Percentiles rank a stretch among this genome's conserved stretches.
These are phyloP conservation scores for Naegleria lovaniensis DNA, from an alignment of 208 protist genomes.

Conservation along the genomic window DNA sequence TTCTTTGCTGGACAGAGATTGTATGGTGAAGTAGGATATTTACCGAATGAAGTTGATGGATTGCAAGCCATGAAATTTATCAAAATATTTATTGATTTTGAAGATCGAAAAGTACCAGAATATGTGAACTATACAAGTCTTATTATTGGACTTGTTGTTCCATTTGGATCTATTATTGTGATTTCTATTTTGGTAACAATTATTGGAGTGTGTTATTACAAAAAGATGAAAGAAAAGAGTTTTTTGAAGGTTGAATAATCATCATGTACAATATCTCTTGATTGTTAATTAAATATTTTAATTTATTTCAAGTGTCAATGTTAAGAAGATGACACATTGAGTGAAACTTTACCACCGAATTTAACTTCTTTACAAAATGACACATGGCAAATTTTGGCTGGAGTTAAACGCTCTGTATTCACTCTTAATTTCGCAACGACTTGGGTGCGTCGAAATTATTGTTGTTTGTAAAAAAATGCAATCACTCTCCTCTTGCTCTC, in stretches of 20 bases:
- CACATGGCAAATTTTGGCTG: too few relatives aligned
- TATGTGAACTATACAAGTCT: not conserved
- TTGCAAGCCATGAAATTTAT: not conserved
- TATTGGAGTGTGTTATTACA: not conserved
- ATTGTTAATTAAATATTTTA: not conserved
- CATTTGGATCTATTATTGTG: not conserved
- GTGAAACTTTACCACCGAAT: too few relatives aligned
- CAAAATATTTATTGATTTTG: not conserved
- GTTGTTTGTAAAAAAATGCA: too few relatives aligned
- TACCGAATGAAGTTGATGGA: not conserved
- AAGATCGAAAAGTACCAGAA: not conserved
- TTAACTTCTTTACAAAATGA: too few relatives aligned
- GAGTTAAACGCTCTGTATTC: too few relatives aligned
- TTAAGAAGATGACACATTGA: too few relatives aligned
- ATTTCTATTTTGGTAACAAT: not conserved
- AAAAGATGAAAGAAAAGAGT: not conserved
- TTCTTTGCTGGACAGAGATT: not conserved
- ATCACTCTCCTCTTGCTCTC: too few relatives aligned
- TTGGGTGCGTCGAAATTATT: too few relatives aligned
- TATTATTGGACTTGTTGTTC: constrained; percentile 1
- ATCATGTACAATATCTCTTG: too few relatives aligned
- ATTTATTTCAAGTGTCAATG: not conserved
- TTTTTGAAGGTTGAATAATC: not conserved
- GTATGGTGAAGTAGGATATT: not conserved
- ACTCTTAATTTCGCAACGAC: too few relatives aligned